Evolutionary conservation across 495 filamentous ascomycete genomes (phyloP), one percentile per base, ranked within the genome.

Genomic region (Schizothecium vesticola): DNA sequence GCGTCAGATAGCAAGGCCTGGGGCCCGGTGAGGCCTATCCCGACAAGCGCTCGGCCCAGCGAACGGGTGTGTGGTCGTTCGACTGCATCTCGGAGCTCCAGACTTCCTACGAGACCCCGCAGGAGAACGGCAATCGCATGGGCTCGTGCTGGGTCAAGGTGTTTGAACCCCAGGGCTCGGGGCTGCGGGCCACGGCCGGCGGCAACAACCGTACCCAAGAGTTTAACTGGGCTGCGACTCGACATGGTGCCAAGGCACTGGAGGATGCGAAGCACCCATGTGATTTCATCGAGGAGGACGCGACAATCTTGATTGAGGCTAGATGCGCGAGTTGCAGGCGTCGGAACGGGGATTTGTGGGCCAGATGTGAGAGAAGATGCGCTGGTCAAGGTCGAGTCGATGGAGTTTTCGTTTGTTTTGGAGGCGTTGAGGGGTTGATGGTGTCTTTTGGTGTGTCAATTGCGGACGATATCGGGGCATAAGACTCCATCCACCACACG

Each of bases 21-120:
- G 89, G 89, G 0, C 89, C 89, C 0, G 87, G 85, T 10, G 87
- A 90, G 75, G 83, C 83, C 9, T 90, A 90, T 63, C 77, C 80
- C 12, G 88, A 90, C 77, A 89, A 86, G 76, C 85, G 85, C 67
- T 73, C 79, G 0, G 83, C 87, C 7, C 85, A 87, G 64, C 81
- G 79, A 28, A 57, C 85, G 1, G 87, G 86, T 7, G 70, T 83
- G 11, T 89, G 84, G 76, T 69, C 73, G 6, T 77, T 75, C 3
- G 66, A 69, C 24, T 67, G 74, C 13, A 76, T 86, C 3, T 76
- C 77, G 12, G 77, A 84, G 5, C 80, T 90, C 56, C 83, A 83
- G 64, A 84, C 83, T 1, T 75, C 80, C 3, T 90, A 89, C 71
- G 88, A 91, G 56, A 83, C 84, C 31, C 88, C 88, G 0, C 88